phyloP scores from a whole-genome alignment of 2,329 filamentous ascomycete genomes.

The Arthrobotrys conoides region DNA sequence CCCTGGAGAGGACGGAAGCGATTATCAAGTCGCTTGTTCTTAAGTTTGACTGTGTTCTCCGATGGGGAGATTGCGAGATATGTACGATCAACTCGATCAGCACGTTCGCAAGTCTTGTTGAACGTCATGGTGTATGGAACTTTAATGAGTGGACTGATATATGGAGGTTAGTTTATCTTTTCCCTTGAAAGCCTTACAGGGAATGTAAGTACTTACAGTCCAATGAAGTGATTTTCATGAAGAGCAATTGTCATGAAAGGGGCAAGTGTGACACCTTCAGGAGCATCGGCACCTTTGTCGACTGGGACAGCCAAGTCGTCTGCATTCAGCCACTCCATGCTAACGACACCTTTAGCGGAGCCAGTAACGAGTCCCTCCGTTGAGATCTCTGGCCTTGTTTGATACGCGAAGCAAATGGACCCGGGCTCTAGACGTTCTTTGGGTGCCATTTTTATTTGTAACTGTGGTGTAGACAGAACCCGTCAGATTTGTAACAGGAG shows the following conservation, averaged over 20 bases:
- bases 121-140: conserved; percentile 52
- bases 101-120: conserved; percentile 55
- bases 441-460: conserved; percentile 35
- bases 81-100: conserved; percentile 55
- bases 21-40: conserved; percentile 43
- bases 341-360: conserved; percentile 51
- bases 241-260: conserved; percentile 49
- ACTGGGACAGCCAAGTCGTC: conserved; percentile 39
- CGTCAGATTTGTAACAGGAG: neutral
- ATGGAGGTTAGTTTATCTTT: neutral
- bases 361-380: conserved; percentile 31
- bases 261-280: conserved; percentile 29
- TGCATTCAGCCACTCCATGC: conserved; percentile 56
- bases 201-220: conserved; percentile 44
- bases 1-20: conserved; percentile 36
- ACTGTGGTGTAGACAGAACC: neutral
- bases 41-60: conserved; percentile 46
- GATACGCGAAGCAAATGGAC: conserved; percentile 48
- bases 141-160: conserved; percentile 48
- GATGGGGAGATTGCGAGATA: conserved; percentile 47
- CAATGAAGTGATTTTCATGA: conserved; percentile 50
- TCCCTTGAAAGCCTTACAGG: neutral
- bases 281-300: conserved; percentile 17
- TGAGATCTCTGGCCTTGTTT: conserved; percentile 45
- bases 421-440: conserved; percentile 44